phyloP scores from a whole-genome alignment of 164 flowering plant species.

The Magnolia officinalis region DNA sequence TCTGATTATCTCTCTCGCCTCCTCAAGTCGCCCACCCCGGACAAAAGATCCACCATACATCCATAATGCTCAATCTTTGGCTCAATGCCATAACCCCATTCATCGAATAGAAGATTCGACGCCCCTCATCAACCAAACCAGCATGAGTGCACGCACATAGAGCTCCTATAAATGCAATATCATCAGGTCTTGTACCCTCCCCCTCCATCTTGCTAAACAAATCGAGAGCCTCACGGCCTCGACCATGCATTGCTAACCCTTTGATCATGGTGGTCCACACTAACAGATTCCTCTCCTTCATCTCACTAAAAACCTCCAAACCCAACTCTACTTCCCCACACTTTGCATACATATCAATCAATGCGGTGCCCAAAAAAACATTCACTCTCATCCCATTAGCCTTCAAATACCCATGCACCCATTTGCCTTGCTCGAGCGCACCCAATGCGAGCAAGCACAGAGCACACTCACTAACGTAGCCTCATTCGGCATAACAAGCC shows the following conservation, averaged over 20 bases:
- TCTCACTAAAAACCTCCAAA: conserved; percentile 29
- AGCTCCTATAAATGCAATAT: conserved; percentile 28
- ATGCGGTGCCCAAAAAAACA: conserved; percentile 26
- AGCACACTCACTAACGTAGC: conserved; percentile 28
- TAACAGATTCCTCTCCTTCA: conserved; percentile 27
- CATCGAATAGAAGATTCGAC: conserved; percentile 25
- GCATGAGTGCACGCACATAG: conserved; percentile 35
- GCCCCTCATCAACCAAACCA: conserved; percentile 29
- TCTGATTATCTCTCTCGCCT: conserved; percentile 25
- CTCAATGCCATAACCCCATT: conserved; percentile 17
- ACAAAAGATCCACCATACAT: conserved; percentile 43
- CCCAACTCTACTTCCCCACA: conserved; percentile 34
- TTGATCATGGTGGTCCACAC: conserved; percentile 35
- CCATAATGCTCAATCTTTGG: conserved; percentile 45
- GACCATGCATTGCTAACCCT: conserved; percentile 38
- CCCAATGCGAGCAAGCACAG: conserved; percentile 28
- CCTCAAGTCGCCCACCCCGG: conserved; percentile 32
- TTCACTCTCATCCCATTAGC: conserved; percentile 21
- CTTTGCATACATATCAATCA: conserved; percentile 39
- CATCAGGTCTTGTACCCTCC: conserved; percentile 23
- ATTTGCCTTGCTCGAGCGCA: conserved; percentile 30
- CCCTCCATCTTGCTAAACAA: conserved; percentile 23
- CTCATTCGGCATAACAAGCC: conserved; percentile 22
- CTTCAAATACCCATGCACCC: conserved; percentile 32
- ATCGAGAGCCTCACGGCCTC: conserved; percentile 22